Evolutionary conservation across 208 protist species (phyloP).

Genomic region (Acanthamoeba royreba): DNA sequence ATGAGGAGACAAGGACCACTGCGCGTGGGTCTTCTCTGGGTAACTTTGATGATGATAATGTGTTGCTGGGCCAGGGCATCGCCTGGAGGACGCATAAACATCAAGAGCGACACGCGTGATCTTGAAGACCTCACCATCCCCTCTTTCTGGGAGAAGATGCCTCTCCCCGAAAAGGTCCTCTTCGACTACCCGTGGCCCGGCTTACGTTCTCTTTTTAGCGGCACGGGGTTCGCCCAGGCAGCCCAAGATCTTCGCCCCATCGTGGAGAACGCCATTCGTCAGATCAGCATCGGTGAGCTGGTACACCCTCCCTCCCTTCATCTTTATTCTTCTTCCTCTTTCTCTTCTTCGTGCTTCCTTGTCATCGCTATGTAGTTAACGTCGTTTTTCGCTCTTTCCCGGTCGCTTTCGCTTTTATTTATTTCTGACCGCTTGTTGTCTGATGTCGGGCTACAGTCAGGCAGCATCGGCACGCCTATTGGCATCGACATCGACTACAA

Average conservation of each 20-base stretch:
- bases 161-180: neutral
- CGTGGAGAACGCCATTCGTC: neutral
- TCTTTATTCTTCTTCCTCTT: neutral
- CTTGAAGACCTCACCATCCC: no score
- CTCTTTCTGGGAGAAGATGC: no score
- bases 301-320: neutral
- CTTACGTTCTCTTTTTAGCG: slow-evolving; percentile 18
- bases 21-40: no score
- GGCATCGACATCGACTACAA: slow-evolving; percentile 20
- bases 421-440: neutral
- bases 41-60: no score
- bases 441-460: neutral
- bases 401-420: neutral
- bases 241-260: neutral
- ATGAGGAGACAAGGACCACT: no score
- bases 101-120: neutral
- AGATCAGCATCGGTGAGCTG: neutral
- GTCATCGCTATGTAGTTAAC: neutral
- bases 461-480: slow-evolving; percentile 16
- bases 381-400: neutral
- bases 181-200: neutral
- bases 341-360: neutral
- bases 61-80: no score
- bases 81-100: neutral
- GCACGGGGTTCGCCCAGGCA: neutral